Base-by-base conservation (phyloP, 176 grass and related monocot genomes). In the Cymbopogon citratus region DNA sequence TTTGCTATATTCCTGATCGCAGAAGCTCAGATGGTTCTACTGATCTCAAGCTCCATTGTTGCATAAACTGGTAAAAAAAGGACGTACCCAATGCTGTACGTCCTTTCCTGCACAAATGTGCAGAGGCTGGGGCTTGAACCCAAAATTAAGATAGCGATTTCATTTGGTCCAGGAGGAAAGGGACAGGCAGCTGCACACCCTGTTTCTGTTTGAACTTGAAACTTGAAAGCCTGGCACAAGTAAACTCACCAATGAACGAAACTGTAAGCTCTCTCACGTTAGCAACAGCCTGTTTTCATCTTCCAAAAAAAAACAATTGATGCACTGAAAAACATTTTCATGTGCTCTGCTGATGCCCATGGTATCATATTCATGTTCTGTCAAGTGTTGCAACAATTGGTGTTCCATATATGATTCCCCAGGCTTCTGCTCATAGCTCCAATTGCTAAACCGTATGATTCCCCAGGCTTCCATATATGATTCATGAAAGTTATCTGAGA, bases 221-320 rank as follows among this genome's bases (percentile, higher is more conserved):
- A 78, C 43, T 70, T 21, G 2, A 44, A 44, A 11, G 45, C 19
- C 48, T 66, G 57, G 35, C 34, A 18, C 70, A 68, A 44, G 13
- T 78, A 49, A 60, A 66, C 36, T 27, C 60, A 88, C 27, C n/a
- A 84, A 73, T 52, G 73, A 63, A 28, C 16, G 63, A 86, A 82
- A 67, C 65, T 38, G 31, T 71, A 63, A 26, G 9, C 34, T 45
- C 49, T 41, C 40, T n/a, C n/a, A n/a, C n/a, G n/a, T n/a, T n/a
- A n/a, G n/a, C n/a, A n/a, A n/a, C n/a, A n/a, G n/a, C n/a, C n/a
- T n/a, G n/a, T n/a, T n/a, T n/a, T n/a, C n/a, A n/a, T n/a, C n/a
- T n/a, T n/a, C n/a, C n/a, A n/a, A n/a, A n/a, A n/a, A n/a, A n/a
- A n/a, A n/a, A n/a, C n/a, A n/a, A n/a, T n/a, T n/a, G n/a, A n/a